Percentiles rank a stretch among this genome's conserved stretches.
These are phyloP conservation scores for Pythium aristosporum DNA, from an alignment of 352 stramenopile species.

Conservation along the genomic window DNA sequence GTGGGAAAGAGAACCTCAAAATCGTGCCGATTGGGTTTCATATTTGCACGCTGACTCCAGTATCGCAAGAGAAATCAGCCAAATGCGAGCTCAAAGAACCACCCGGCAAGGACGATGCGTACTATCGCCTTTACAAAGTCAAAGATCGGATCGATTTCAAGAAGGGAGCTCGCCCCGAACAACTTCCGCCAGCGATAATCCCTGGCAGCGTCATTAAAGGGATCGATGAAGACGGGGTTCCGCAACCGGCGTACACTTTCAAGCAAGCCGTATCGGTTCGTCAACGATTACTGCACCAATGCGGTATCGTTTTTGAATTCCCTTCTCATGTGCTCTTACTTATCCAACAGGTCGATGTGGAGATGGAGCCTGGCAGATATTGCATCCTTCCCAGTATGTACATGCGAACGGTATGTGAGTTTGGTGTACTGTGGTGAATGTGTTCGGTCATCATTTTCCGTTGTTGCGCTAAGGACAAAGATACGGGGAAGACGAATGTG, in stretches of 20 bases:
- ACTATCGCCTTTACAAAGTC: constrained; percentile 75
- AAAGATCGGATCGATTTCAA: constrained; percentile 58
- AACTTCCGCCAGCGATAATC: constrained; percentile 65
- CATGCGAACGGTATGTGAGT: constrained; percentile 69
- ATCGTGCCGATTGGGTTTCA: constrained; percentile 83
- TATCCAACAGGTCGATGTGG: constrained; percentile 51
- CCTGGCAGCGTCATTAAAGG: constrained; percentile 68
- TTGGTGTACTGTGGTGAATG: neutral
- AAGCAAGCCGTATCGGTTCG: constrained; percentile 79
- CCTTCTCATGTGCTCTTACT: neutral
- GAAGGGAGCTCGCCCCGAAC: constrained; percentile 51
- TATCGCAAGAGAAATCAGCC: constrained; percentile 25
- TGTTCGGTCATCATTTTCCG: neutral
- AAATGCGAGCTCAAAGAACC: constrained; percentile 73
- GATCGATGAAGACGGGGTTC: constrained; percentile 64
- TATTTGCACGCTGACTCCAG: constrained; percentile 54
- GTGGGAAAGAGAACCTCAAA: constrained; percentile 65
- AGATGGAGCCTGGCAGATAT: constrained; percentile 71
- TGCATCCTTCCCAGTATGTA: constrained; percentile 88
- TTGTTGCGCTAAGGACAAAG: constrained; percentile 55
- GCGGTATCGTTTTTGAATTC: neutral
- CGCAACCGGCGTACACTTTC: constrained; percentile 77
- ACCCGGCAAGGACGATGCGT: constrained; percentile 47
- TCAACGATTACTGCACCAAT: neutral
- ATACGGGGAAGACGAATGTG: constrained; percentile 70